Base-by-base conservation (phyloP, 176 grass and related monocot genomes). In the Elaeis guineensis region DNA sequence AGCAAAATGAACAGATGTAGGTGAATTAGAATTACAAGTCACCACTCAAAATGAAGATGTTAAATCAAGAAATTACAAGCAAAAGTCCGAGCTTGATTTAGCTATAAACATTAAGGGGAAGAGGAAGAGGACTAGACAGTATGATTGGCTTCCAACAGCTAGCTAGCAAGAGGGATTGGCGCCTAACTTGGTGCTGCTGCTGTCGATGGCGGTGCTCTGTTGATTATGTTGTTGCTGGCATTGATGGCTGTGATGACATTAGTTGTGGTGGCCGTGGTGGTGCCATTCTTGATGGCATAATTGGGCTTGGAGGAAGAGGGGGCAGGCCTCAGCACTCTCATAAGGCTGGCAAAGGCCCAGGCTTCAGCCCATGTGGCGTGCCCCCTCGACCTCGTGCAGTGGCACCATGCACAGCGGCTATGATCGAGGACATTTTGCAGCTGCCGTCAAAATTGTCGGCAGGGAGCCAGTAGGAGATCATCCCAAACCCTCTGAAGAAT, bases 261-360 rank as follows among this genome's bases (percentile, higher is more conserved):
- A 1, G 35, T 12, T 52, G 30, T 19, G 69, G 25, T 26, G 1
- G 23, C 23, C 23, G 25, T 26, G 1, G 23, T 2, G 2, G 25
- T 75, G 78, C 89, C 82, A 61, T 52, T 79, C 60, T 85, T 95
- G 78, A 60, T 75, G 50, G 85, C 79, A 6, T 14, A 44, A 11
- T 2, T 44, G 35, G 9, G 35, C 2, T 44, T 44, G 35, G 84
- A 62, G 21, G 83, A 76, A 59, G 81, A 65, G 21, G 66, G 50
- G 48, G 56, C 17, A 2, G 88, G 88, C 71, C 79, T 77, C 35
- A 99, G 84, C 52, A 77, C 85, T 32, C 94, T 69, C 88, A 99
- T 93, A 48, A 88, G 88, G 67, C 94, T 99, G 3, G 94, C 82
- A 8, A 99, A 89, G 19, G 85, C 88, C 94, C 84, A 99, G 7